Evolutionary conservation across 164 flowering plant genomes (phyloP).

Genomic region (Dillenia turbinata): DNA sequence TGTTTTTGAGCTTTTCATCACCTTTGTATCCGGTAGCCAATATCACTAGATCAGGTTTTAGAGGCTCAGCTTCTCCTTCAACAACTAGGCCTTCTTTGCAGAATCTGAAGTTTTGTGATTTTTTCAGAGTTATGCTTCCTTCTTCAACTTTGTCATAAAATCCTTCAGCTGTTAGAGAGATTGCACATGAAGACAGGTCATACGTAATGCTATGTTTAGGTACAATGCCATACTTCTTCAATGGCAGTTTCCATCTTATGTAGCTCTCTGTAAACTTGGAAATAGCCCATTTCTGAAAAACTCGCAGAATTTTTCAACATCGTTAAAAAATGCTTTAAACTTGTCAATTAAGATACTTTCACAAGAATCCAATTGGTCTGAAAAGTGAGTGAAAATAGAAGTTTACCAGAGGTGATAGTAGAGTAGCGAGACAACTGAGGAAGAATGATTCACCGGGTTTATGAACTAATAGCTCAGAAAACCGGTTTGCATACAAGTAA

Average conservation of each 20-base stretch:
- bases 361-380: too few relatives aligned
- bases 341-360: too few relatives aligned
- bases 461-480: constrained; percentile 23
- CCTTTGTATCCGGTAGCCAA: constrained; percentile 64
- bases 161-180: constrained; percentile 35
- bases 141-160: constrained; percentile 58
- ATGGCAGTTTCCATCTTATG: constrained; percentile 33
- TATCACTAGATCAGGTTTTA: constrained; percentile 54
- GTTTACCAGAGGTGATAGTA: constrained; percentile 24
- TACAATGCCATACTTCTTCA: constrained; percentile 46
- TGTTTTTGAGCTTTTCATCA: constrained; percentile 43
- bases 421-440: constrained; percentile 10
- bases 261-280: constrained; percentile 58
- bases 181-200: constrained; percentile 32
- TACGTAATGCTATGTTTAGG: constrained; percentile 50
- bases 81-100: constrained; percentile 44
- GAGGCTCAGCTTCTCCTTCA: constrained; percentile 24
- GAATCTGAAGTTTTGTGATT: constrained; percentile 35
- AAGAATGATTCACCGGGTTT: constrained; percentile 25
- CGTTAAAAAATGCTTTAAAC: too few relatives aligned
- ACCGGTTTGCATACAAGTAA: constrained; percentile 15
- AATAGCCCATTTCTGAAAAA: constrained; percentile 55
- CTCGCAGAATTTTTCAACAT: too few relatives aligned
- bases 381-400: too few relatives aligned
- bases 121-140: constrained; percentile 59